Evolutionary conservation across 495 filamentous ascomycete genomes (phyloP).

Genomic region (Darksidea phi): DNA sequence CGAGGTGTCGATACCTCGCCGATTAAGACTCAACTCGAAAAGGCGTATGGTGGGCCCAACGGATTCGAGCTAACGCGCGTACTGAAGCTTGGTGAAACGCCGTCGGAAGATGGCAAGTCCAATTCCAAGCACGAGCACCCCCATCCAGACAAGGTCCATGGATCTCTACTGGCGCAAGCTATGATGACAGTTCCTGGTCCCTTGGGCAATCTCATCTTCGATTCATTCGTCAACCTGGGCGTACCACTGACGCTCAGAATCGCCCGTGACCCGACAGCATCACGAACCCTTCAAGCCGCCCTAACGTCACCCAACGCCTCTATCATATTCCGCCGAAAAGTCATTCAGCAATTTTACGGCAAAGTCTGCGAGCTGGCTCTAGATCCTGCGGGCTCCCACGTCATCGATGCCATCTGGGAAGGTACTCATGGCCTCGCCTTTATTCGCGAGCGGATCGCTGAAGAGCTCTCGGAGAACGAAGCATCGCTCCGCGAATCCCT

Average conservation of each 20-base stretch:
- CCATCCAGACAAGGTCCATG: constrained; percentile 56
- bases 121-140: constrained; percentile 13
- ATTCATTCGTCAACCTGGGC: constrained; percentile 51
- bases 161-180: constrained; percentile 63
- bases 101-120: constrained; percentile 33
- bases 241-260: constrained; percentile 48
- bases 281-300: constrained; percentile 69
- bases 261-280: constrained; percentile 60
- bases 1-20: constrained; percentile 60
- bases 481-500: constrained; percentile 66
- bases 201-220: constrained; percentile 57
- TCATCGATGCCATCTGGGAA: constrained; percentile 74
- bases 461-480: constrained; percentile 63
- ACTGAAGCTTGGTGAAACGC: constrained; percentile 44
- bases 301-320: constrained; percentile 58
- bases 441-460: constrained; percentile 65
- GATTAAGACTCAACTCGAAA: constrained; percentile 60
- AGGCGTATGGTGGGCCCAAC: constrained; percentile 51
- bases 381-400: constrained; percentile 70
- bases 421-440: constrained; percentile 65
- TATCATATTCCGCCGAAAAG: constrained; percentile 59
- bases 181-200: constrained; percentile 61
- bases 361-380: constrained; percentile 64
- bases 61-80: constrained; percentile 50
- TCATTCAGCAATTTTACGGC: constrained; percentile 59